A percentile compares a stretch with the other conserved stretches of the same genome.
Conservation (phyloP, 352 stramenopile species). For the Pythium pyrilobum region DNA sequence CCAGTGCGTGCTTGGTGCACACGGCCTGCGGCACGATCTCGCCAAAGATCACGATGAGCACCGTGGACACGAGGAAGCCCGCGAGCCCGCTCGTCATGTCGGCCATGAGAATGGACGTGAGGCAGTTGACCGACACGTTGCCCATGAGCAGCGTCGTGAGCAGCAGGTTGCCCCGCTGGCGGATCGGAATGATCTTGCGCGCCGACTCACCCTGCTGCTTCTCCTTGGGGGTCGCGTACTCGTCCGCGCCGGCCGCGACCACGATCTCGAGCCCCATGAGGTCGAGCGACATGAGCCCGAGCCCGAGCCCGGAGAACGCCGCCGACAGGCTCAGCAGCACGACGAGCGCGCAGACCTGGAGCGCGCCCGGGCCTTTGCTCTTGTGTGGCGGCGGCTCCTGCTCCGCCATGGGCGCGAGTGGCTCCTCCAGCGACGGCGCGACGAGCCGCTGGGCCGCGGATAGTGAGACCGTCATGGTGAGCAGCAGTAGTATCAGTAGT, state of each 20-base stretch:
- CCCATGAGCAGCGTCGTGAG: constrained; percentile 94
- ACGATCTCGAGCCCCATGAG: constrained; percentile 97
- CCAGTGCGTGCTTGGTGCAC: constrained; percentile 87
- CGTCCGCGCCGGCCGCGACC: constrained; percentile 87
- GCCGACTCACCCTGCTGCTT: constrained; percentile 50
- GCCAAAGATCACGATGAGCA: constrained; percentile 93
- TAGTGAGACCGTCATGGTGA: too few relatives aligned
- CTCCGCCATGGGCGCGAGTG: too few relatives aligned
- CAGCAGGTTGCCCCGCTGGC: constrained; percentile 94
- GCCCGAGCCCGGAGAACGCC: constrained; percentile 92
- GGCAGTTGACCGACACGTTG: constrained; percentile 96
- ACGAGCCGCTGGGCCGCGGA: too few relatives aligned
- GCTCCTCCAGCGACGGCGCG: too few relatives aligned
- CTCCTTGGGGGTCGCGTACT: constrained; percentile 59
- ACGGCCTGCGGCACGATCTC: constrained; percentile 88
- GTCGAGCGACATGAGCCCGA: constrained; percentile 97
- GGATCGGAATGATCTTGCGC: constrained; percentile 84
- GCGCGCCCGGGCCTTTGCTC: constrained; percentile 6
- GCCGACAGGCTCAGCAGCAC: constrained; percentile 84
- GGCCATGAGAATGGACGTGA: constrained; percentile 95
- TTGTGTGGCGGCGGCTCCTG: too few relatives aligned
- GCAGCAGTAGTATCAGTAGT: too few relatives aligned
- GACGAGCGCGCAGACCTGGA: constrained; percentile 45
- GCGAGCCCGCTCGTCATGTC: constrained; percentile 65
- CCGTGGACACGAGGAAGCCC: constrained; percentile 91